Evolutionary conservation across 1,284 basidiomycete species (phyloP).

Genomic region (Cryptococcus maquisensis): DNA sequence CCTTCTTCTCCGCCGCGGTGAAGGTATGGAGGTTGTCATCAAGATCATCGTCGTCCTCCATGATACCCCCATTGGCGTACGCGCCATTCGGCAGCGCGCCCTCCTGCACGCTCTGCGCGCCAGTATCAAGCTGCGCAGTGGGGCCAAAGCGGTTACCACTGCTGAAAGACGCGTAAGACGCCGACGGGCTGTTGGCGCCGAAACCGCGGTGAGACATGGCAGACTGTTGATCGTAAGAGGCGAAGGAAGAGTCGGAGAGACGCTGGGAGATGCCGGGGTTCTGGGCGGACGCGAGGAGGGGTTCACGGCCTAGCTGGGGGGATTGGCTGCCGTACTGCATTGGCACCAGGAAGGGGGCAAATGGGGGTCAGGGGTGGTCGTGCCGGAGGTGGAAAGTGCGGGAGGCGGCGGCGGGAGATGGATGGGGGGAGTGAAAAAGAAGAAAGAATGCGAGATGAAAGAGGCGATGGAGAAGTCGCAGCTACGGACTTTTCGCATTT

Average conservation of each 20-base stretch:
- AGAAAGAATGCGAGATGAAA: not conserved
- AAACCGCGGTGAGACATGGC: slow-evolving; percentile 14
- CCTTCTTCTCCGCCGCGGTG: slow-evolving; percentile 33
- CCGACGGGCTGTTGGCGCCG: slow-evolving; percentile 1
- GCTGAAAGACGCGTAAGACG: slow-evolving; percentile 15
- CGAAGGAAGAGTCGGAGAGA: slow-evolving; percentile 32
- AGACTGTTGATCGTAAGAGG: slow-evolving; percentile 25
- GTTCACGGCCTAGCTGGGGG: slow-evolving; percentile 25
- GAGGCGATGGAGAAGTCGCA: not conserved
- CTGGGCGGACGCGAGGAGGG: slow-evolving; percentile 33
- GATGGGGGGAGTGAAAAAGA: not conserved
- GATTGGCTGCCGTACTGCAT: slow-evolving; percentile 16
- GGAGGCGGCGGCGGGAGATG: not conserved
- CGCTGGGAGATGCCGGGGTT: slow-evolving; percentile 31
- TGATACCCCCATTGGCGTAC: not conserved
- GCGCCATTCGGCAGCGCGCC: not conserved
- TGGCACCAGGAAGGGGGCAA: not conserved
- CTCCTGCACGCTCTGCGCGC: not conserved
- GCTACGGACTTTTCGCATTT: not conserved
- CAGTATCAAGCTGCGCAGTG: slow-evolving; percentile 16
- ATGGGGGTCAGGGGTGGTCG: not conserved
- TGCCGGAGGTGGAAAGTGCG: not conserved
- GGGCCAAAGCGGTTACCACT: slow-evolving; percentile 20
- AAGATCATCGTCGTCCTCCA: slow-evolving; percentile 43
- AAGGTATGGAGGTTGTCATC: slow-evolving; percentile 60